Percentiles rank a stretch among this genome's conserved stretches.
Conservation (phyloP, 331 rosid species). For the Telfairia occidentalis region DNA sequence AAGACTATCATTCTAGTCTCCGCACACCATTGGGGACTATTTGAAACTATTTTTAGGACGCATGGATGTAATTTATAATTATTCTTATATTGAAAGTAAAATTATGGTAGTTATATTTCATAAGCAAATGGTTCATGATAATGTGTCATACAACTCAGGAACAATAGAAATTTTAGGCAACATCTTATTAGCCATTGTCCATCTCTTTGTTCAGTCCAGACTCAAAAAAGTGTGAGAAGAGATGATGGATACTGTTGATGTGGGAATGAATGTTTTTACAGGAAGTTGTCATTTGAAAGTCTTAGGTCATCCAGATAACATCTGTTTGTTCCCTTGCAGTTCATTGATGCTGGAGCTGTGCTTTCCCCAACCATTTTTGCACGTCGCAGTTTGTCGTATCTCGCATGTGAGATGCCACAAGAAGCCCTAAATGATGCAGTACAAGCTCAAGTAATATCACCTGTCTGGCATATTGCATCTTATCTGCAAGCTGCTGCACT, state of each 20-base stretch:
- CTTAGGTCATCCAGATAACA: background rate
- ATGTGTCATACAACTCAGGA: background rate
- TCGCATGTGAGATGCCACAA: constrained; percentile 67
- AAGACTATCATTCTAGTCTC: too few species aligned
- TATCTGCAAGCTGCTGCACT: constrained; percentile 82
- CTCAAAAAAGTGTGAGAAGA: background rate
- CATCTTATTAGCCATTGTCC: background rate
- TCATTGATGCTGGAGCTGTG: constrained; percentile 61
- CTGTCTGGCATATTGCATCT: constrained; percentile 67
- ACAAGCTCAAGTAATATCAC: constrained; percentile 58
- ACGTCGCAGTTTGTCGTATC: constrained; percentile 76
- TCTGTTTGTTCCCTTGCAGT: constrained; percentile 31
- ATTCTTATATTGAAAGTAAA: background rate
- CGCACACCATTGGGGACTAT: too few species aligned
- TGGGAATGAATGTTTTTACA: background rate
- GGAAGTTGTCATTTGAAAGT: background rate
- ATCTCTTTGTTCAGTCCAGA: background rate
- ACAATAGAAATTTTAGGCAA: background rate
- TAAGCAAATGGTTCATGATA: background rate
- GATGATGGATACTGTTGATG: background rate
- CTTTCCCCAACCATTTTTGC: constrained; percentile 58
- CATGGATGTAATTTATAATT: background rate
- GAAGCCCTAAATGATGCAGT: constrained; percentile 90
- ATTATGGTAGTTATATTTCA: background rate
- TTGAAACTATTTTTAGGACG: too few species aligned